A percentile compares a stretch with the other conserved stretches of the same genome.
Conservation (phyloP, 106 monocot species). For the Posidonia australis region DNA sequence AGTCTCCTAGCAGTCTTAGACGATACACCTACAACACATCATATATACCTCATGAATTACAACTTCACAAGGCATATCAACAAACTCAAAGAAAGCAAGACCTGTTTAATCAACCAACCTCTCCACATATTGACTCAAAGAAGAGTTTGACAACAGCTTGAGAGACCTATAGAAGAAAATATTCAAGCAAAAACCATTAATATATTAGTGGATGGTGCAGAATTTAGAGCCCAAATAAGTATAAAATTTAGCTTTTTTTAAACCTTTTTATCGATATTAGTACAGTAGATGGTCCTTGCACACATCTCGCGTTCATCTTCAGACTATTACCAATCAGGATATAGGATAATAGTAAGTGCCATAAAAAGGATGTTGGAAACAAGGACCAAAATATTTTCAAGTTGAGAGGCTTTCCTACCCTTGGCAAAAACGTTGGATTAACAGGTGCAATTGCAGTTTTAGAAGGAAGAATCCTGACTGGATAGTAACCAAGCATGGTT, state of each 20-base stretch:
- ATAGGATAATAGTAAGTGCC: no score
- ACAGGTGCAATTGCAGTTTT: slow-evolving; percentile 86
- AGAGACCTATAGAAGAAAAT: slow-evolving; percentile 36
- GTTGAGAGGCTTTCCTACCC: slow-evolving; percentile 35
- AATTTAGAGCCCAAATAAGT: no score
- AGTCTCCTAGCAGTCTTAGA: slow-evolving; percentile 65
- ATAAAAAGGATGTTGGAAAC: not conserved
- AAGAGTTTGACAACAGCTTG: slow-evolving; percentile 70
- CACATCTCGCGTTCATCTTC: slow-evolving; percentile 80
- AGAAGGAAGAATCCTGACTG: slow-evolving; percentile 68
- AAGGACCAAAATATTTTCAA: no score
- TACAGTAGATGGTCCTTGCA: slow-evolving; percentile 65
- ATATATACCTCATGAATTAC: no score
- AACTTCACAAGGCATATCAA: no score
- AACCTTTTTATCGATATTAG: slow-evolving; percentile 81
- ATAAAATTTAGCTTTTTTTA: no score
- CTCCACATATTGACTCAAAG: slow-evolving; percentile 69
- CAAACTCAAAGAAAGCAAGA: not conserved
- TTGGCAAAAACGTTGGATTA: slow-evolving; percentile 58
- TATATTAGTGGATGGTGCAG: no score
- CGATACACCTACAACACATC: slow-evolving; percentile 39
- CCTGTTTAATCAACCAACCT: no score
- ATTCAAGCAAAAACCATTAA: no score
- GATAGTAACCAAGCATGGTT: slow-evolving; percentile 71
- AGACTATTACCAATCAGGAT: no score